A percentile compares a stretch with the other conserved stretches of the same genome.
phyloP scores from a whole-genome alignment of 371 early-diverging fungal species.

The Mucor sp. region DNA sequence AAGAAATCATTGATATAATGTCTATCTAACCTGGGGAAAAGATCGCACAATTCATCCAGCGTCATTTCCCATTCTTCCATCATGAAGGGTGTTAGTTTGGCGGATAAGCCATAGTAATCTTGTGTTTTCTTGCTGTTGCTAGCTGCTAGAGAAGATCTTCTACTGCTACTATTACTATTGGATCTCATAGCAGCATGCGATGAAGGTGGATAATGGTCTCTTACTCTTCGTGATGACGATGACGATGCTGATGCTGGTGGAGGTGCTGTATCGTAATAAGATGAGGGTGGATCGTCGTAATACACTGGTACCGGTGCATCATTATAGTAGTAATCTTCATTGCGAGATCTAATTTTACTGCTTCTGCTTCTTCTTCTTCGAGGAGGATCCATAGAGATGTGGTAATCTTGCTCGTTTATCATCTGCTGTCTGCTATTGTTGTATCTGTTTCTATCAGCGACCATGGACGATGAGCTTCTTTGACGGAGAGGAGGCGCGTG shows the following conservation, averaged over 20 bases:
- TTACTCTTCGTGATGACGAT: background rate
- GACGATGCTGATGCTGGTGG: background rate
- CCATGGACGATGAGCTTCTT: background rate
- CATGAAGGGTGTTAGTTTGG: slow-evolving; percentile 6
- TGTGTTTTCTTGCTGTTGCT: background rate
- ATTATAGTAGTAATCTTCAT: background rate
- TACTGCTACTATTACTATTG: background rate
- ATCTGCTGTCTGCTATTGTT: background rate
- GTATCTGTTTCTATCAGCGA: background rate
- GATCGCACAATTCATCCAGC: slow-evolving; percentile 19
- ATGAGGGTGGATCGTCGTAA: background rate
- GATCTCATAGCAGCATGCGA: background rate
- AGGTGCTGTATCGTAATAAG: background rate
- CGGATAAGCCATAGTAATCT: slow-evolving; percentile 4
- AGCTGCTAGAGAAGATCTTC: background rate
- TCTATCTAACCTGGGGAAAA: slow-evolving; percentile 24
- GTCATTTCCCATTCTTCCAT: slow-evolving; percentile 28
- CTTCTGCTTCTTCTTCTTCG: background rate
- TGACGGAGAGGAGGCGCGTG: background rate
- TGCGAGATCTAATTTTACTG: background rate
- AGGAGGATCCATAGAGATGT: background rate
- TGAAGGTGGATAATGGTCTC: background rate
- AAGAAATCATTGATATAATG: slow-evolving; percentile 25
- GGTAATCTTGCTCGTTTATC: background rate
- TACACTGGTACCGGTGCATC: background rate